Evolutionary conservation across 202 grass and related monocot genomes (phyloP).

Genomic region (Bolboschoenoplectus hybrid): DNA sequence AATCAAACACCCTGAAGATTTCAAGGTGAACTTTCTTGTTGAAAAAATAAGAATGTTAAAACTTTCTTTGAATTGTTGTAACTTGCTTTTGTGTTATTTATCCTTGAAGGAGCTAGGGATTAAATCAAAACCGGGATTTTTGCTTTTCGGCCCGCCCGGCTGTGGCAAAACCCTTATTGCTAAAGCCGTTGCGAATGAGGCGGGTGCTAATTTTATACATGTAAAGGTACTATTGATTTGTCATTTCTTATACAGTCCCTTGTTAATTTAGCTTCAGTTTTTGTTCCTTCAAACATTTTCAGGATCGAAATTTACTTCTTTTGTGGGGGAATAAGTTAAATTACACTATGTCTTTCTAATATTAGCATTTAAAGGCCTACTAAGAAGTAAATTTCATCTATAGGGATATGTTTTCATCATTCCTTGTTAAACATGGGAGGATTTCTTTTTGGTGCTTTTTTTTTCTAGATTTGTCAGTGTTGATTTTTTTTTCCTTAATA

Average conservation of each 20-base stretch:
- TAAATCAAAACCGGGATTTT: slow-evolving; percentile 62
- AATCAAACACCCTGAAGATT: slow-evolving; percentile 73
- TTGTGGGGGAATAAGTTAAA: no score
- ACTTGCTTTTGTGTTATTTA: background rate
- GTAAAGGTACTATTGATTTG: slow-evolving; percentile 53
- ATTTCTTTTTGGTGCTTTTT: background rate
- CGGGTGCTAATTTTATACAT: slow-evolving; percentile 87
- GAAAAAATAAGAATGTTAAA: background rate
- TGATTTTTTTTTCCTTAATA: slow-evolving; percentile 15
- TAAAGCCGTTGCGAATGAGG: slow-evolving; percentile 86
- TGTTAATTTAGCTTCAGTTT: background rate
- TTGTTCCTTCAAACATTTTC: background rate
- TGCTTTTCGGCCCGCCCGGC: slow-evolving; percentile 81
- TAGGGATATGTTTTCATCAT: background rate
- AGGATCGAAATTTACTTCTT: background rate
- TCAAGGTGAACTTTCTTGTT: slow-evolving; percentile 51
- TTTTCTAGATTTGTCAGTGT: slow-evolving; percentile 1
- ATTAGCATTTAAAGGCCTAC: no score
- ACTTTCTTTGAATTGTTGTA: slow-evolving; percentile 1
- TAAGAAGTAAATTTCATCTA: background rate
- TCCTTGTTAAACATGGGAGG: background rate
- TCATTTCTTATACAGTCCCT: background rate
- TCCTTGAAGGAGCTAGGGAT: slow-evolving; percentile 57
- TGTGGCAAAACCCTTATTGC: slow-evolving; percentile 94
- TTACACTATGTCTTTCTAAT: no score